Evolutionary conservation across 148 eudicot genomes (phyloP).

Genomic region (Dysphania ambrosioides): DNA sequence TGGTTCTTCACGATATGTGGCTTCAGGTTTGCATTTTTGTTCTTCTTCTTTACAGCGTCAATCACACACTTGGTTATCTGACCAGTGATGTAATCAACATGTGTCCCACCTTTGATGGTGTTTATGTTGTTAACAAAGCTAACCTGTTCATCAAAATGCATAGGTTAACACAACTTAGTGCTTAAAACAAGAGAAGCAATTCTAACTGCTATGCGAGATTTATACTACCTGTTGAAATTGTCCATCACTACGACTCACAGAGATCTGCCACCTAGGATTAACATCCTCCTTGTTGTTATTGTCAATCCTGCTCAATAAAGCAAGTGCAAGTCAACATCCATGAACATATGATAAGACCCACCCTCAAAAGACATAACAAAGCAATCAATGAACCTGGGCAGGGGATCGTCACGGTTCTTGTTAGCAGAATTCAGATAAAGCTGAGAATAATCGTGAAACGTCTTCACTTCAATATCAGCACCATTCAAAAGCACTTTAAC

Average conservation of each 20-base stretch:
- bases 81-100: conserved; percentile 77
- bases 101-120: conserved; percentile 92
- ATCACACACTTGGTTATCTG: conserved; percentile 60
- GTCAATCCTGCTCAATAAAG: conserved; percentile 37
- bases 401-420: conserved; percentile 29
- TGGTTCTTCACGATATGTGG: conserved; percentile 74
- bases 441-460: conserved; percentile 67
- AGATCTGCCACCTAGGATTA: conserved; percentile 73
- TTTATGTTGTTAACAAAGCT: conserved; percentile 92
- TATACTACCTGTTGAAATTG: conserved; percentile 81
- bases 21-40: conserved; percentile 57
- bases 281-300: conserved; percentile 47
- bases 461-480: conserved; percentile 50
- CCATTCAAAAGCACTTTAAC: conserved; percentile 75
- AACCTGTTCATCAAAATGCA: conserved; percentile 44
- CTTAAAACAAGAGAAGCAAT: neutral
- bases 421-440: conserved; percentile 52
- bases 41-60: conserved; percentile 61
- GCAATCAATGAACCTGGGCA: conserved; percentile 41
- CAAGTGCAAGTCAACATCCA: neutral
- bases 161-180: neutral
- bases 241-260: conserved; percentile 69
- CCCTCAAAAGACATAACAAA: neutral
- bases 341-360: neutral
- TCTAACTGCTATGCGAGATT: neutral